phyloP scores from a whole-genome alignment of 2,329 filamentous ascomycete genomes.

The Penicillium decumbens region DNA sequence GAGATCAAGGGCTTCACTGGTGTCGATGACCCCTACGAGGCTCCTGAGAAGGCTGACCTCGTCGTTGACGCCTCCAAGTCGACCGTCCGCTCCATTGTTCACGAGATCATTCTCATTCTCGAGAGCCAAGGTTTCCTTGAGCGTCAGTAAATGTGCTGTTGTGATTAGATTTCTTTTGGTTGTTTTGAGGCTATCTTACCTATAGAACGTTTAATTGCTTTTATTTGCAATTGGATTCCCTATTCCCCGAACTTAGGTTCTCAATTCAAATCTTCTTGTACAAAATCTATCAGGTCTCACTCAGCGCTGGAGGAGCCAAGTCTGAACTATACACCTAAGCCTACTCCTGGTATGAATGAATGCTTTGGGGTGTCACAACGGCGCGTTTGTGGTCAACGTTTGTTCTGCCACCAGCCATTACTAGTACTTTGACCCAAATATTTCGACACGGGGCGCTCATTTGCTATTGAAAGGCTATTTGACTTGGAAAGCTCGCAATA shows the following conservation, averaged over 20 bases:
- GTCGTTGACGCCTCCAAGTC: constrained; percentile 81
- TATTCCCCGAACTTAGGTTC: constrained; percentile 24
- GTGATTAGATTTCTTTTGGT: constrained; percentile 12
- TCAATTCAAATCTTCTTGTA: background rate
- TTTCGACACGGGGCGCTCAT: no score
- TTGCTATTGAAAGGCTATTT: no score
- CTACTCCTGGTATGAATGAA: no score
- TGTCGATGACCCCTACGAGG: constrained; percentile 95
- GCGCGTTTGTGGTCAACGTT: no score
- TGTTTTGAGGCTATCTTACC: constrained; percentile 17
- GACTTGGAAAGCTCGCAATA: no score
- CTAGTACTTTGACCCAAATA: no score
- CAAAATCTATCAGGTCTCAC: no score
- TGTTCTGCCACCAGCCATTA: no score
- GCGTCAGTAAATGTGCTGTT: constrained; percentile 27
- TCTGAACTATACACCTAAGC: no score
- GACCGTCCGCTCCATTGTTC: constrained; percentile 85
- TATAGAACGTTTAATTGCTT: constrained; percentile 20
- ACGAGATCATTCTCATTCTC: constrained; percentile 90
- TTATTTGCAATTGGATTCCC: constrained; percentile 25
- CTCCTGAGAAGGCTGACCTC: constrained; percentile 73
- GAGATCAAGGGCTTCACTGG: constrained; percentile 98
- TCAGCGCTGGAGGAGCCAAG: no score
- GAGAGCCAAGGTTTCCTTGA: constrained; percentile 88
- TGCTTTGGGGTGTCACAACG: no score